Conservation (phyloP, 1,284 basidiomycete genomes). For the Cystobasidiaceae sp. region DNA sequence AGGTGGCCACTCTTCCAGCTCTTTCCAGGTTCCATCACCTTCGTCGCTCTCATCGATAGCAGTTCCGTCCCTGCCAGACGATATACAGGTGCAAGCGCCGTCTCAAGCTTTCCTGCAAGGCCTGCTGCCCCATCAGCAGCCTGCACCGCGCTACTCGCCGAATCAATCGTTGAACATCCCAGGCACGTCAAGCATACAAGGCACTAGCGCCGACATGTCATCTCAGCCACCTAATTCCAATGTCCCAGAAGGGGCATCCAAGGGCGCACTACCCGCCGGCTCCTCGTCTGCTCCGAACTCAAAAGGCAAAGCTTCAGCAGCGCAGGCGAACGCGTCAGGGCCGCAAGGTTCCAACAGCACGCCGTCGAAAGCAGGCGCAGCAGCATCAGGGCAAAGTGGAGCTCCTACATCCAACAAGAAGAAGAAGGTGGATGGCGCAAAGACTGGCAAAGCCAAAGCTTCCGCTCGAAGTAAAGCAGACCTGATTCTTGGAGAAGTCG, state of each 20-base stretch:
- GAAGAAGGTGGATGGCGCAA: constrained; percentile 14
- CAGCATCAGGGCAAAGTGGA: background rate
- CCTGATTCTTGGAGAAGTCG: constrained; percentile 25
- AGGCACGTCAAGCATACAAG: background rate
- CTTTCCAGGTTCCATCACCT: background rate
- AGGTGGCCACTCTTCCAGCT: background rate
- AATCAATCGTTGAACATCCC: background rate
- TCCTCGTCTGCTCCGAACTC: background rate
- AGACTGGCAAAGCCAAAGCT: constrained; percentile 7
- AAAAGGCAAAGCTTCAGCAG: background rate
- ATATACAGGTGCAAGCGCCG: constrained; percentile 1
- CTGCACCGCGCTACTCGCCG: background rate
- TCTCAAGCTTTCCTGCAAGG: background rate
- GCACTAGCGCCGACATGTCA: too few species aligned
- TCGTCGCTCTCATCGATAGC: background rate
- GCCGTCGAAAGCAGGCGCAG: background rate
- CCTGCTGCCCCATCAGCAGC: background rate
- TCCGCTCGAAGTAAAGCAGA: constrained; percentile 22
- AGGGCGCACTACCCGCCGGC: background rate
- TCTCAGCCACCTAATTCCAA: too few species aligned
- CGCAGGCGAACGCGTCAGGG: background rate
- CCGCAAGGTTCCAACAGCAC: too few species aligned
- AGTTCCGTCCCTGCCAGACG: constrained; percentile 1
- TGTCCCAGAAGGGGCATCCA: background rate
- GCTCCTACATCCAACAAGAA: constrained; percentile 9